Base-by-base conservation (phyloP, 345 rosid species). In the Salix viminalis region DNA sequence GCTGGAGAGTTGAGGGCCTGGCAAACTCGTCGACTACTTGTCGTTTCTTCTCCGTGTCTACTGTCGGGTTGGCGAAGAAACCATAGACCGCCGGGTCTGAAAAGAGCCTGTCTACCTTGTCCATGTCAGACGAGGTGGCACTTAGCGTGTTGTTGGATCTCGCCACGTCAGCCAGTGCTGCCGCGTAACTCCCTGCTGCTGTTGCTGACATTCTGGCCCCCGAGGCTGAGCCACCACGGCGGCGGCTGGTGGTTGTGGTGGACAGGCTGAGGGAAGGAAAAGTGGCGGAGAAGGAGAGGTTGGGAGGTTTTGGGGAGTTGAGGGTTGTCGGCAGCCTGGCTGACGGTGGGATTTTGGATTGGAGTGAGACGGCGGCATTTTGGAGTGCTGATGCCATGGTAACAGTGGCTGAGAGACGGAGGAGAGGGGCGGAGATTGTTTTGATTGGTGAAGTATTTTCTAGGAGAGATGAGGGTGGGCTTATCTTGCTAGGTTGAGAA, bases 111-210 rank as follows among this genome's bases (percentile, higher is more conserved):
- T 91, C 97, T 67, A 93, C 79, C 81, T 90, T 93, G 48, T 91
- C 97, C 11, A 93, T 69, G 87, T 93, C 99, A 11, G 90, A 78
- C 81, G 86, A 58, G 83, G 97, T 95, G 34, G 85, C 19, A 2
- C 93, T 96, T 18, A 95, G 85, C 12, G 91, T 80, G 69, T 87
- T 76, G 88, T 85, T 91, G 41, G 89, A 75, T 56, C 81, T 85
- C 50, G 99, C 97, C 4, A 93, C 79, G 67, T 93, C 97, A 23
- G 90, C 93, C 1, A 95, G 81, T 2, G 97, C 97, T 26, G 80
- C 41, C n/a, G 97, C 97, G 88, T 93, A 95, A 80, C 90, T 93
- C 37, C 83, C 69, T 4, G 96, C 90, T 0, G 86, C 94, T 1
- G 92, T 74, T 0, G 92, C 87, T 6, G 87, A 73, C 93, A 89